A percentile compares a stretch with the other conserved stretches of the same genome.
Conservation (phyloP, 1,284 basidiomycete species). For the Singerocomus inundabilis region DNA sequence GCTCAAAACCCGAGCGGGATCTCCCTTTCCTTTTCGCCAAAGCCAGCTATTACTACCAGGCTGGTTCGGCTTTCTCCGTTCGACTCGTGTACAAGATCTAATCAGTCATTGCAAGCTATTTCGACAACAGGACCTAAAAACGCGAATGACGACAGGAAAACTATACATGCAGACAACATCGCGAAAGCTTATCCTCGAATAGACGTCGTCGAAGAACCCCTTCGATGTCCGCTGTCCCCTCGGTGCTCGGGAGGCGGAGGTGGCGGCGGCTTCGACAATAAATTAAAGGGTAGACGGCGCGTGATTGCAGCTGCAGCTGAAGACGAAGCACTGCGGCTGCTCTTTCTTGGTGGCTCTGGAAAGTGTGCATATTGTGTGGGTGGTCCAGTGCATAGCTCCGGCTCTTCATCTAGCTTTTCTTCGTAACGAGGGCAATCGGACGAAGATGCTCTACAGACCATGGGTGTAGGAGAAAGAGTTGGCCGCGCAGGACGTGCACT, state of each 20-base stretch:
- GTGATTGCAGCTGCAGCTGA: constrained; percentile 45
- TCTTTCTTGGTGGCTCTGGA: constrained; percentile 56
- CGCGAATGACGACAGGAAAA: constrained; percentile 11
- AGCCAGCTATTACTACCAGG: not conserved
- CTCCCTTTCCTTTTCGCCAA: constrained; percentile 19
- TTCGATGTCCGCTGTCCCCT: constrained; percentile 26
- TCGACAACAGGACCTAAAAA: constrained; percentile 20
- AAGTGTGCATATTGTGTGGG: constrained; percentile 68
- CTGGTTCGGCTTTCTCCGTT: constrained; percentile 2
- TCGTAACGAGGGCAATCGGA: constrained; percentile 43
- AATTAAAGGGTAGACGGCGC: constrained; percentile 65
- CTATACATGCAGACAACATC: constrained; percentile 7
- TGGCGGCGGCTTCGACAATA: constrained; percentile 51
- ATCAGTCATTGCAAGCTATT: constrained; percentile 20
- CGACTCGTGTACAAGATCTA: not conserved
- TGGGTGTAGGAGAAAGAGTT: constrained; percentile 38
- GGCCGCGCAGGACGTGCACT: constrained; percentile 37
- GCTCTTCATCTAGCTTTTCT: constrained; percentile 42
- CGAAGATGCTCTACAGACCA: constrained; percentile 50
- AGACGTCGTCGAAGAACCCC: constrained; percentile 33
- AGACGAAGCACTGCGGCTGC: constrained; percentile 30
- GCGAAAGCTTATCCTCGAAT: constrained; percentile 31
- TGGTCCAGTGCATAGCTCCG: constrained; percentile 56
- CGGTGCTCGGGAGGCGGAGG: constrained; percentile 24
- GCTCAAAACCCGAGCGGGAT: not conserved